These are phyloP conservation scores for Carpinus viminea DNA, from an alignment of 306 rosid genomes.

Conservation along the genomic window DNA sequence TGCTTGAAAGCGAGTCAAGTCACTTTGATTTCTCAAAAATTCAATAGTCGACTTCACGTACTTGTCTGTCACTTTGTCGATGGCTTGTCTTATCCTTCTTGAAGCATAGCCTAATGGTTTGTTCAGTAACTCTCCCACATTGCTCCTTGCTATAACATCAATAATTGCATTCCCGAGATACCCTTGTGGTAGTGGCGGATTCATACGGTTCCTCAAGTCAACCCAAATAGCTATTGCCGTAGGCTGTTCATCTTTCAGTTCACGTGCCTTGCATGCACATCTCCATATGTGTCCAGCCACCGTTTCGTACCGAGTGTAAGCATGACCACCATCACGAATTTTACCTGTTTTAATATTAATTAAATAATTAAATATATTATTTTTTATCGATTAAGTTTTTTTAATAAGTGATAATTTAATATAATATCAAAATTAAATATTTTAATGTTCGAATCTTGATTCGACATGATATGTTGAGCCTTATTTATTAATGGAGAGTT, in stretches of 20 bases:
- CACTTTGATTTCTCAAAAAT: slow-evolving; percentile 43
- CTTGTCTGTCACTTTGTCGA: slow-evolving; percentile 46
- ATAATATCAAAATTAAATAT: too few species aligned
- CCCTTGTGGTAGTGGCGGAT: slow-evolving; percentile 45
- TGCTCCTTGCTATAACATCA: slow-evolving; percentile 42
- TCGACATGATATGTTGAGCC: too few species aligned
- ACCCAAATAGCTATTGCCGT: slow-evolving; percentile 38
- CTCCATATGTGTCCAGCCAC: slow-evolving; percentile 60
- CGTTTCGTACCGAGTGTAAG: slow-evolving; percentile 48
- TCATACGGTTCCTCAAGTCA: slow-evolving; percentile 42
- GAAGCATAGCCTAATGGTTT: slow-evolving; percentile 58
- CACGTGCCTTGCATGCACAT: slow-evolving; percentile 55
- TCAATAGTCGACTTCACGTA: slow-evolving; percentile 44
- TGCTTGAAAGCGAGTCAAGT: slow-evolving; percentile 47
- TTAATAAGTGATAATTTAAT: too few species aligned
- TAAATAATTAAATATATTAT: too few species aligned
- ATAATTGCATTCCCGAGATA: slow-evolving; percentile 61
- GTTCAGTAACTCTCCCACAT: slow-evolving; percentile 46
- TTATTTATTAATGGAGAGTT: too few species aligned
- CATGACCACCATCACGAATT: not conserved
- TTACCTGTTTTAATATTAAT: too few species aligned
- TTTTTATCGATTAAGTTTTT: too few species aligned
- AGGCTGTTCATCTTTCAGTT: slow-evolving; percentile 38
- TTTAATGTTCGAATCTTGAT: too few species aligned
- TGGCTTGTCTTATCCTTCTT: slow-evolving; percentile 49